Evolutionary conservation across 1,284 basidiomycete genomes (phyloP).

Genomic region (Cutaneotrichosporon cavernicola): DNA sequence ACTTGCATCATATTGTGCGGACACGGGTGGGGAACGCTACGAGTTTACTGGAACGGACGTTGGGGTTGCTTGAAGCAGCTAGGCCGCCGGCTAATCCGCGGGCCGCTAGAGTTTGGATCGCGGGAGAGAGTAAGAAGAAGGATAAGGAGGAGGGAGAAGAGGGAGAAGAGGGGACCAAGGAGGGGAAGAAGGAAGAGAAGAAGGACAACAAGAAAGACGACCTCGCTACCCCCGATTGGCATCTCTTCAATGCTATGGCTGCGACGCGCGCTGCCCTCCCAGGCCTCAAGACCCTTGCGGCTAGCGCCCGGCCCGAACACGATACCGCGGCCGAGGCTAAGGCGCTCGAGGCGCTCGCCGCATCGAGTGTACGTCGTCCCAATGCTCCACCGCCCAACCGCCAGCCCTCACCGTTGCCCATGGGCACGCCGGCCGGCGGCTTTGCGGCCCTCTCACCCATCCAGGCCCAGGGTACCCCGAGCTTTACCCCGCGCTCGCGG

Average conservation of each 20-base stretch:
- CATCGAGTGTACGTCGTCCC: conserved; percentile 11
- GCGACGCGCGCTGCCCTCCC: conserved; percentile 33
- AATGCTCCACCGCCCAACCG: not conserved
- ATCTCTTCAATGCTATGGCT: conserved; percentile 41
- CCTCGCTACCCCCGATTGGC: conserved; percentile 33
- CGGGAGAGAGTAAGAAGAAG: conserved; percentile 11
- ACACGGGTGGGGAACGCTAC: conserved; percentile 35
- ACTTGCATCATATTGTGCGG: conserved; percentile 38
- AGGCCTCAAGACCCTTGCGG: conserved; percentile 29
- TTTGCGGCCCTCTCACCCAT: not conserved
- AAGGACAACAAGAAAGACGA: not conserved
- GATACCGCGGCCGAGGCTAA: conserved; percentile 24
- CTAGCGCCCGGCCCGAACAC: conserved; percentile 11
- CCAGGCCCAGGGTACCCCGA: not conserved
- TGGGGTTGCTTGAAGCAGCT: conserved; percentile 33
- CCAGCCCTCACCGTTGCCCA: not conserved
- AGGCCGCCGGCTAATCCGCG: conserved; percentile 47
- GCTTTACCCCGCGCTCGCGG: not conserved
- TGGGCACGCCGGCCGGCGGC: not conserved
- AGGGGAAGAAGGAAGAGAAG: not conserved
- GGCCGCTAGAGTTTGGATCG: conserved; percentile 38
- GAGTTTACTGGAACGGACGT: conserved; percentile 40
- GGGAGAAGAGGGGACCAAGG: not conserved
- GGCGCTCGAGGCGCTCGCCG: conserved; percentile 19
- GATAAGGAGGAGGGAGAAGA: conserved; percentile 9